Conservation (phyloP, 2,329 filamentous ascomycete genomes). For the Xylaria sp. region DNA sequence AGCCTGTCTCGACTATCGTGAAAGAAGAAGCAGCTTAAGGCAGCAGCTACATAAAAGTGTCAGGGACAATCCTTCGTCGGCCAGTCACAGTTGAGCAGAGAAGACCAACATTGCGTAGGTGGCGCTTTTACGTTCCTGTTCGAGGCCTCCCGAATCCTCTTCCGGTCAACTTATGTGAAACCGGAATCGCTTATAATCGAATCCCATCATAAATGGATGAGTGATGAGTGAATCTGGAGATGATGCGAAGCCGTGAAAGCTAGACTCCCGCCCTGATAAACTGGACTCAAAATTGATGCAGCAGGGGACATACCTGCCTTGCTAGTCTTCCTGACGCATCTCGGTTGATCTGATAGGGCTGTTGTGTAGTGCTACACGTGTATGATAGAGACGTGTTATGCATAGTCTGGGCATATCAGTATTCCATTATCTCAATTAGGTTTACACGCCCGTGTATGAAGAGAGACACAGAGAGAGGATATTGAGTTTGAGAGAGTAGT, state of each 20-base stretch:
- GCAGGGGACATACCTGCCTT: neutral
- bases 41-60: neutral
- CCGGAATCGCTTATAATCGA: conserved; percentile 13
- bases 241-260: neutral
- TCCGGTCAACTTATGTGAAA: conserved; percentile 23
- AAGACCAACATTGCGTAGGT: conserved; percentile 16
- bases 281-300: neutral
- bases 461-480: neutral
- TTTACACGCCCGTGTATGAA: neutral
- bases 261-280: neutral
- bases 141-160: conserved; percentile 1
- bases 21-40: neutral
- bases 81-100: conserved; percentile 1
- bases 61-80: neutral
- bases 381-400: neutral
- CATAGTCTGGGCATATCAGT: neutral
- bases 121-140: conserved; percentile 10
- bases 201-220: too few relatives aligned
- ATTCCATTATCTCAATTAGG: neutral
- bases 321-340: neutral
- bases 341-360: neutral
- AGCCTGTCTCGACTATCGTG: conserved; percentile 1
- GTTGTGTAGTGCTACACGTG: neutral
- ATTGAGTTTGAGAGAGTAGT: neutral
- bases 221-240: conserved; percentile 1